Percentiles rank a stretch among this genome's conserved stretches.
Conservation (phyloP, 1,284 basidiomycete species). For the Tilletia indica region DNA sequence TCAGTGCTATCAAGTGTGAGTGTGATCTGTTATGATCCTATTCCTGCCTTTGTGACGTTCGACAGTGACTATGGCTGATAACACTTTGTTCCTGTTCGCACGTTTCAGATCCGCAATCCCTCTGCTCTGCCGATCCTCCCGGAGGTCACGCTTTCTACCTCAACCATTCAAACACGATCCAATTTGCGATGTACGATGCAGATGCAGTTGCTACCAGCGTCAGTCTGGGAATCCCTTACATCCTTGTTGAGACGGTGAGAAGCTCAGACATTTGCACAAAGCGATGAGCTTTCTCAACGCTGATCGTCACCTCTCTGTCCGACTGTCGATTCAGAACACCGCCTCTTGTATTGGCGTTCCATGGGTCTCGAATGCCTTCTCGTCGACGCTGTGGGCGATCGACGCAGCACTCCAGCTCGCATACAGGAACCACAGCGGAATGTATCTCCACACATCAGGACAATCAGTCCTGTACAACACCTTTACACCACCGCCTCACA, state of each 20-base stretch:
- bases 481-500: slow-evolving; percentile 54
- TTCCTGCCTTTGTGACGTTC: background rate
- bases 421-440: slow-evolving; percentile 23
- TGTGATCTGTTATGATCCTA: too few relatives aligned
- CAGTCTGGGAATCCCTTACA: slow-evolving; percentile 17
- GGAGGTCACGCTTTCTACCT: slow-evolving; percentile 21
- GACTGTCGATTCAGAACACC: slow-evolving; percentile 61
- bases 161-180: slow-evolving; percentile 21
- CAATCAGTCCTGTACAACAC: slow-evolving; percentile 56
- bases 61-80: background rate
- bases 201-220: slow-evolving; percentile 22
- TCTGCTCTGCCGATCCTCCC: slow-evolving; percentile 14
- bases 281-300: background rate
- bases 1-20: slow-evolving; percentile 25
- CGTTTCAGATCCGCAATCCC: slow-evolving; percentile 19
- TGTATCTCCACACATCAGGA: slow-evolving; percentile 34
- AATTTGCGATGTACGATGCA: slow-evolving; percentile 19
- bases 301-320: background rate
- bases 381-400: slow-evolving; percentile 67
- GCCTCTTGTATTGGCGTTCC: slow-evolving; percentile 77
- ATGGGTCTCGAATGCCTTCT: slow-evolving; percentile 71
- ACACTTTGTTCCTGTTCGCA: background rate
- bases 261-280: too few relatives aligned
- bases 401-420: slow-evolving; percentile 24
- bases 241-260: slow-evolving; percentile 21